Conservation (phyloP, 257 asterid species). For the Prunella vulgaris region DNA sequence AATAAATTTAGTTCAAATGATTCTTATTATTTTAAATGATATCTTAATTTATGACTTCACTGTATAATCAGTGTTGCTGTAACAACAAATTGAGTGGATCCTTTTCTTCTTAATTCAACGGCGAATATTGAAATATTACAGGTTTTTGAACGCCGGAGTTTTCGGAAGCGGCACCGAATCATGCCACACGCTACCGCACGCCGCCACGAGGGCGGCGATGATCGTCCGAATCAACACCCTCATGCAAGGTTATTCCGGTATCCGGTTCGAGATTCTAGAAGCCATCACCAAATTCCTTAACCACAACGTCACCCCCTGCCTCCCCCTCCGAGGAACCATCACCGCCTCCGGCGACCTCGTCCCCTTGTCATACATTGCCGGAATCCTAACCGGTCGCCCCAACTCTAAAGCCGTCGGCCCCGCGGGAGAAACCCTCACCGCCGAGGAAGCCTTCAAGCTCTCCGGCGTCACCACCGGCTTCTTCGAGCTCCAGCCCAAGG, state of each 20-base stretch:
- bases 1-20: no score
- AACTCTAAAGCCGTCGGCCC: conserved; percentile 55
- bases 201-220: conserved; percentile 57
- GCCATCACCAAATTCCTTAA: conserved; percentile 47
- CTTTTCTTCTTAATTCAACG: no score
- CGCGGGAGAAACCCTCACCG: conserved; percentile 28
- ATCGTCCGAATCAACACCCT: conserved; percentile 57
- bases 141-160: conserved; percentile 56
- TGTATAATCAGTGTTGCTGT: no score
- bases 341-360: conserved; percentile 55
- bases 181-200: conserved; percentile 36
- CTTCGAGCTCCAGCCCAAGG: conserved; percentile 54
- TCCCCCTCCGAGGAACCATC: conserved; percentile 58
- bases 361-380: conserved; percentile 56
- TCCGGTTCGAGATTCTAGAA: conserved; percentile 44
- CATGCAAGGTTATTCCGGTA: conserved; percentile 57
- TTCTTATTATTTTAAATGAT: no score
- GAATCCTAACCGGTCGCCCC: conserved; percentile 45
- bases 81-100: no score
- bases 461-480: conserved; percentile 43
- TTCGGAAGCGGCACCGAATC: conserved; percentile 46
- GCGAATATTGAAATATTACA: no score
- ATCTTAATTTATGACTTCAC: no score
- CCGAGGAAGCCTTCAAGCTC: conserved; percentile 43
- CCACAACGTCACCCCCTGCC: conserved; percentile 42